A percentile compares a stretch with the other conserved stretches of the same genome.
phyloP scores from a whole-genome alignment of 2,329 filamentous ascomycete species.

The Helotiales sp. region DNA sequence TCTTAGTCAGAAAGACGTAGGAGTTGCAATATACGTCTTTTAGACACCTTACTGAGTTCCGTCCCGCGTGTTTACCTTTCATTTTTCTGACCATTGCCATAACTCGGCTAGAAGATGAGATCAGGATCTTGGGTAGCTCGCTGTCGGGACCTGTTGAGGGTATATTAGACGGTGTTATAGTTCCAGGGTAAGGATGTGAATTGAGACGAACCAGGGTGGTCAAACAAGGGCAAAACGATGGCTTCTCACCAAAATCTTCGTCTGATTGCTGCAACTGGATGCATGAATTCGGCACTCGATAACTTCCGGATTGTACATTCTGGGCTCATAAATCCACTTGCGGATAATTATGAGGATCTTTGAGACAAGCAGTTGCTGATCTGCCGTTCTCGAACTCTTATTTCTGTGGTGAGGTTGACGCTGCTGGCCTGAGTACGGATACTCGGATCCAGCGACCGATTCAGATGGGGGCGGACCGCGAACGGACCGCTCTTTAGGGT shows the following conservation, averaged over 20 bases:
- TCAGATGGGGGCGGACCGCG: conserved; percentile 1
- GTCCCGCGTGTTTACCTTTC: background rate
- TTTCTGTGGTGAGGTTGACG: background rate
- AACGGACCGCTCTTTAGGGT: conserved; percentile 3
- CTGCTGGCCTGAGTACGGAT: background rate
- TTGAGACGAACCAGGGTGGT: conserved; percentile 23
- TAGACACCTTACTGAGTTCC: background rate
- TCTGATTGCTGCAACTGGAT: conserved; percentile 2
- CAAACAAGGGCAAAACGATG: conserved; percentile 28
- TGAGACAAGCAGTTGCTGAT: conserved; percentile 2
- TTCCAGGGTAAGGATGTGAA: conserved; percentile 14
- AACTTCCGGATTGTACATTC: background rate
- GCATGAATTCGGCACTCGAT: conserved; percentile 8
- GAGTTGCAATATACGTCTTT: conserved; percentile 16
- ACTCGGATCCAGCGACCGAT: background rate
- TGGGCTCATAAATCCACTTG: background rate
- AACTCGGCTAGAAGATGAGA: background rate
- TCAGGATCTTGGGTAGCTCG: background rate
- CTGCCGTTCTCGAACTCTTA: background rate
- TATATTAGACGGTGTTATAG: conserved; percentile 14
- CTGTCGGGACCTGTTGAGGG: background rate
- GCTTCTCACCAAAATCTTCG: conserved; percentile 8
- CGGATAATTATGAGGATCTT: background rate
- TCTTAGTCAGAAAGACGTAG: conserved; percentile 5
- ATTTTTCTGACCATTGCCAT: background rate